Evolutionary conservation across 2,329 filamentous ascomycete species (phyloP).

Genomic region (Penicillium paneum): DNA sequence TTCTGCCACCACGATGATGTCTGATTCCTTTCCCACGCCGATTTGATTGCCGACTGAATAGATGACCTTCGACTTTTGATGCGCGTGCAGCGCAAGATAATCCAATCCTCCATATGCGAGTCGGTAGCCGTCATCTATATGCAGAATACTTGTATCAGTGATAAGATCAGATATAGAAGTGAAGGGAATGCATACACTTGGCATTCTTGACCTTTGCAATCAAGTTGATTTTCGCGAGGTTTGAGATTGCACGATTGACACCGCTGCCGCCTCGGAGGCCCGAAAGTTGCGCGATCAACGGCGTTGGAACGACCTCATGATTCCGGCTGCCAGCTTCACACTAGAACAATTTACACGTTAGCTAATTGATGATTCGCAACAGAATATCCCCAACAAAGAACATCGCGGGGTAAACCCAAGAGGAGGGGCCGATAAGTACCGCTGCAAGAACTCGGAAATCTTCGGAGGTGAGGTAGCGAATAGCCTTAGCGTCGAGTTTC

Average conservation of each 20-base stretch:
- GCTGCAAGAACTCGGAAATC: slow-evolving; percentile 95
- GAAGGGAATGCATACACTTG: slow-evolving; percentile 55
- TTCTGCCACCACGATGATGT: slow-evolving; percentile 91
- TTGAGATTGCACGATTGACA: slow-evolving; percentile 83
- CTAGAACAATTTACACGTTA: slow-evolving; percentile 46
- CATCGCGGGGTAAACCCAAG: slow-evolving; percentile 19
- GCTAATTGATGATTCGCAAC: background rate
- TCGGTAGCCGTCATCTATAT: slow-evolving; percentile 80
- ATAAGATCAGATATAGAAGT: background rate
- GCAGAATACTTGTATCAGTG: slow-evolving; percentile 4
- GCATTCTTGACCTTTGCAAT: slow-evolving; percentile 93
- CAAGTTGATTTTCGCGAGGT: slow-evolving; percentile 84
- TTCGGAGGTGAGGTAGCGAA: slow-evolving; percentile 87
- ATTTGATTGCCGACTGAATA: slow-evolving; percentile 94
- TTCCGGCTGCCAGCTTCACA: slow-evolving; percentile 93
- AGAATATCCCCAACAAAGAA: slow-evolving; percentile 5
- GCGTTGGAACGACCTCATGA: slow-evolving; percentile 92
- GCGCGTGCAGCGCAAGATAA: slow-evolving; percentile 90
- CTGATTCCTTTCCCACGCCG: slow-evolving; percentile 95
- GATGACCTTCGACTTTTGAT: slow-evolving; percentile 73
- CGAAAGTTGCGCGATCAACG: slow-evolving; percentile 79
- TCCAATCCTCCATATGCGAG: slow-evolving; percentile 95
- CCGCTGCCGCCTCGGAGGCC: slow-evolving; percentile 74
- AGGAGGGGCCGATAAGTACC: slow-evolving; percentile 53
- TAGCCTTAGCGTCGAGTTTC: slow-evolving; percentile 91